phyloP scores from a whole-genome alignment of 768 basidiomycete genomes.

The Suillus americanus region DNA sequence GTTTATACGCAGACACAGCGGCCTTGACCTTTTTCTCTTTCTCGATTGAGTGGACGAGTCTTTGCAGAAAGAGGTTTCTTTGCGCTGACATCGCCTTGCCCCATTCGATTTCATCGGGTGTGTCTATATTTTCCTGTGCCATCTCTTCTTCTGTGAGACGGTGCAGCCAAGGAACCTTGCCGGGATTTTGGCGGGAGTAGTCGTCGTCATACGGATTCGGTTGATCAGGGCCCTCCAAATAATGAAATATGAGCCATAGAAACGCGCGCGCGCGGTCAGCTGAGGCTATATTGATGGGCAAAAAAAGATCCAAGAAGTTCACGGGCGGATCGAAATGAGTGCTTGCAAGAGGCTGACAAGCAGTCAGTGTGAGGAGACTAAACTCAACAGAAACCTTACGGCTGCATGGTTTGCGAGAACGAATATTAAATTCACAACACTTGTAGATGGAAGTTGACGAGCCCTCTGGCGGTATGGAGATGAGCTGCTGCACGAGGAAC shows the following conservation, averaged over 20 bases:
- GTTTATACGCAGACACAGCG: constrained; percentile 29
- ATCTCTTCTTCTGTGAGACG: constrained; percentile 55
- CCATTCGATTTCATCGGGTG: constrained; percentile 74
- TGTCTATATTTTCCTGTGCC: constrained; percentile 74
- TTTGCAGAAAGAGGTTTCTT: constrained; percentile 69
- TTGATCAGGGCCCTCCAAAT: constrained; percentile 63
- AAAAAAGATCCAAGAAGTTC: constrained; percentile 83
- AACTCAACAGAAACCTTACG: constrained; percentile 42
- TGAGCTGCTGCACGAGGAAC: constrained; percentile 10
- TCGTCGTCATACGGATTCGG: constrained; percentile 79
- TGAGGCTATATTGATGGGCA: constrained; percentile 73
- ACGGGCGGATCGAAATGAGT: constrained; percentile 73
- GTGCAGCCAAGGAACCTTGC: constrained; percentile 64
- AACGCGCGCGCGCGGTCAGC: constrained; percentile 74
- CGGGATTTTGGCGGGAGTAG: constrained; percentile 52
- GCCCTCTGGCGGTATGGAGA: constrained; percentile 41
- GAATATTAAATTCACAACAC: constrained; percentile 84
- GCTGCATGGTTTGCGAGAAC: constrained; percentile 77
- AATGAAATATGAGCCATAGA: constrained; percentile 82
- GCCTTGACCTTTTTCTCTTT: constrained; percentile 49
- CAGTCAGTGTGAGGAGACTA: constrained; percentile 13
- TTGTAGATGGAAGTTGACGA: constrained; percentile 74
- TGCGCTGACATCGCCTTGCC: constrained; percentile 72
- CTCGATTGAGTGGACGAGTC: constrained; percentile 58
- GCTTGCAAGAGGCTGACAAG: constrained; percentile 51